Percentiles rank a stretch among this genome's conserved stretches.
These are phyloP conservation scores for Leavenworthia alabamica DNA, from an alignment of 345 rosid genomes.

Conservation along the genomic window DNA sequence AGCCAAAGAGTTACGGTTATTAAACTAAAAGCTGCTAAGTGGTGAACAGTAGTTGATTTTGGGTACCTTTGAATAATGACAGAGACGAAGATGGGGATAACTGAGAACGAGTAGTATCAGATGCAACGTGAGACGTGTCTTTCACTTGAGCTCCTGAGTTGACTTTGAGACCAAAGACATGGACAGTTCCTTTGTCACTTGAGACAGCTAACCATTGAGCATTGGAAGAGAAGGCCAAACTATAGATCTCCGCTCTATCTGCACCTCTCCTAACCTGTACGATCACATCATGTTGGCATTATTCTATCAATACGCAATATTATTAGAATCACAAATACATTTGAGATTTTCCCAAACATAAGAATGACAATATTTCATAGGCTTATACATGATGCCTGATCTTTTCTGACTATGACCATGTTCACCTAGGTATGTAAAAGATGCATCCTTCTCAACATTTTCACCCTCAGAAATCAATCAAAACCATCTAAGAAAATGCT, in stretches of 20 bases:
- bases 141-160: constrained; percentile 46
- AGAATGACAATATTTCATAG: not conserved
- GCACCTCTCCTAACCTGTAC: constrained; percentile 93
- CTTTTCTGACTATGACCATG: not conserved
- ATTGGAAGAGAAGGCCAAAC: constrained; percentile 86
- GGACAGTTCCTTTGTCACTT: constrained; percentile 97
- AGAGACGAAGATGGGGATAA: constrained; percentile 43
- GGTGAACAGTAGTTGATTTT: not conserved
- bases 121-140: constrained; percentile 38
- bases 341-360: not conserved
- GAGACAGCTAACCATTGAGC: constrained; percentile 93
- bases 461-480: not conserved
- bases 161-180: constrained; percentile 82
- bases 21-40: not conserved
- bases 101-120: constrained; percentile 30
- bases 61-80: constrained; percentile 70
- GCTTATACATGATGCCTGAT: not conserved
- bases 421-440: not conserved
- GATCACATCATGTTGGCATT: not conserved
- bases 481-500: not conserved
- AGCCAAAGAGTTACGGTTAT: not conserved
- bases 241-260: constrained; percentile 94
- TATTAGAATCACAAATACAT: not conserved
- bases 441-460: not conserved
- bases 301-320: not conserved